These are phyloP conservation scores for Puccinia polysora DNA, from an alignment of 1,284 basidiomycete genomes.

Conservation along the genomic window DNA sequence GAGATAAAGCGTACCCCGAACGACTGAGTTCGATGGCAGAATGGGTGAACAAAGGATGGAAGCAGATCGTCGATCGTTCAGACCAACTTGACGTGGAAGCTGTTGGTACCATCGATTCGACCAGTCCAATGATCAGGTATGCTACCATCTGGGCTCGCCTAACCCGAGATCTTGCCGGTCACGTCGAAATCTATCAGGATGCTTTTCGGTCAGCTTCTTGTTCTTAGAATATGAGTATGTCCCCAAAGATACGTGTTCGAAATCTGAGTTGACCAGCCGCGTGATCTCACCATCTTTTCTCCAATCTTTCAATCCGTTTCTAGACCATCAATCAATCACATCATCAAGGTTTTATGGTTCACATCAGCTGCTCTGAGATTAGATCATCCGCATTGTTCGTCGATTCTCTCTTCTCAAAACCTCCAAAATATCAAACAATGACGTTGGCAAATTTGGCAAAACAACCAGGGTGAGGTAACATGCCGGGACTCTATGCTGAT, in stretches of 20 bases:
- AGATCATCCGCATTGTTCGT: conserved; percentile 9
- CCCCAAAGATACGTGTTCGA: background rate
- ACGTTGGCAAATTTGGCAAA: too few relatives aligned
- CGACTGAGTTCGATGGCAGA: background rate
- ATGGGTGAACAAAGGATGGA: conserved; percentile 7
- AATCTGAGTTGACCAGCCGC: background rate
- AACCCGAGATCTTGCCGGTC: conserved; percentile 5
- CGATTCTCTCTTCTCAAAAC: background rate
- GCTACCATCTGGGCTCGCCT: conserved; percentile 15
- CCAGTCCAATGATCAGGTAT: background rate
- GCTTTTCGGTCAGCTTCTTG: conserved; percentile 1
- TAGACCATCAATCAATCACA: background rate
- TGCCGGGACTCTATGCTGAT: background rate
- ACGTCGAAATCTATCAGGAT: background rate
- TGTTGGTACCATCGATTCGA: background rate
- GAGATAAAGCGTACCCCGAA: background rate
- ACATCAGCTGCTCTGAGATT: conserved; percentile 7
- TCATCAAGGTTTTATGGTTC: conserved; percentile 14
- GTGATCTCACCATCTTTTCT: background rate
- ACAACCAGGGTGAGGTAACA: background rate
- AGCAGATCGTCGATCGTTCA: background rate
- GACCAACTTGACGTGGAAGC: background rate
- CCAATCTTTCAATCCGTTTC: background rate
- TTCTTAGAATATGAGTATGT: background rate
- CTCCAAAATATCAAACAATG: background rate